Evolutionary conservation across 192 early-diverging fungal species (phyloP).

Genomic region (Coemansia sp.): DNA sequence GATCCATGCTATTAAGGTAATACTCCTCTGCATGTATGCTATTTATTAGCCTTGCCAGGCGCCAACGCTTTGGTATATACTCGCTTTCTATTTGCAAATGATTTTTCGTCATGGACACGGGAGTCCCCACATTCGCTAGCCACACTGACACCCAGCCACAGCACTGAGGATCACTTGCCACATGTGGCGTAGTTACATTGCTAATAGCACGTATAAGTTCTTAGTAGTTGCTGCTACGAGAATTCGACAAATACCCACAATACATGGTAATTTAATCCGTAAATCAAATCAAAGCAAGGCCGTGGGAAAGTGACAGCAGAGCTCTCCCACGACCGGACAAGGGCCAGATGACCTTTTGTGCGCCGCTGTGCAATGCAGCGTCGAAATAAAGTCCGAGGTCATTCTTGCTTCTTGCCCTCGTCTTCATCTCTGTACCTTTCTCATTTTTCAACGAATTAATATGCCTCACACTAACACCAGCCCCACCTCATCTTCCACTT

Average conservation of each 20-base stretch:
- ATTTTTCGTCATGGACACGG: neutral
- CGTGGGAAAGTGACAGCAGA: neutral
- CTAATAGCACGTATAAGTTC: neutral
- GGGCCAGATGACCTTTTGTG: neutral
- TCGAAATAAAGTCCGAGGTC: neutral
- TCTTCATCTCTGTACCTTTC: neutral
- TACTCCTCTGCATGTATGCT: neutral
- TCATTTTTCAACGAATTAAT: neutral
- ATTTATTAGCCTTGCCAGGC: neutral
- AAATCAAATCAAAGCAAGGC: neutral
- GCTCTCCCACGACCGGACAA: neutral
- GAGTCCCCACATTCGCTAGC: neutral
- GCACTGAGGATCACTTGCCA: conserved; percentile 1
- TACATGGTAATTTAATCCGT: neutral
- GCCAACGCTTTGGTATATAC: neutral
- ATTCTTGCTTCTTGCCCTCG: neutral
- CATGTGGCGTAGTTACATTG: neutral
- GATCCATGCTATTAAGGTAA: neutral
- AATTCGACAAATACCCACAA: neutral
- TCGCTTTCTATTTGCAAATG: neutral
- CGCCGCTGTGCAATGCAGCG: neutral
- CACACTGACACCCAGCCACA: neutral
- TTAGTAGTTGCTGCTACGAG: neutral
- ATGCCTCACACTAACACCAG: neutral
- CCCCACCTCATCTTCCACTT: neutral